Conservation (phyloP, 169 alveolate species). For the Plasmodium gaboni region DNA sequence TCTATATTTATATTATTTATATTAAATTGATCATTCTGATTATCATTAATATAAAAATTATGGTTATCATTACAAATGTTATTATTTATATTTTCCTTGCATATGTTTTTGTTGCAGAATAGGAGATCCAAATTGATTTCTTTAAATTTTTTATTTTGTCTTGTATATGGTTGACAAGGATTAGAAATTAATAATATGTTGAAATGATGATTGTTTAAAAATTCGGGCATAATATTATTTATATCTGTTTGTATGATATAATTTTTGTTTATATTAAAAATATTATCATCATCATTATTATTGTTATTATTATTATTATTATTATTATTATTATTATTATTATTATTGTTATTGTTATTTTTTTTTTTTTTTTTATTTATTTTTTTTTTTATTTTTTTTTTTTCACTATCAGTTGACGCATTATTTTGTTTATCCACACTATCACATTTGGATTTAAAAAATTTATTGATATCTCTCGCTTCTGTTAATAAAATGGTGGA, state of each 20-base stretch:
- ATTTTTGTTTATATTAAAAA: constrained; percentile 7
- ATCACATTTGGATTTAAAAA: constrained; percentile 16
- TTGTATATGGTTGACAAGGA: constrained; percentile 76
- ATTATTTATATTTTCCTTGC: neutral
- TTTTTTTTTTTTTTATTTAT: neutral
- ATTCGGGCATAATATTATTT: constrained; percentile 34
- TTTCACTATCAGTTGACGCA: neutral
- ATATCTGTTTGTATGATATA: constrained; percentile 73
- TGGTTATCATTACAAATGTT: neutral
- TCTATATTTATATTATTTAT: constrained; percentile 16
- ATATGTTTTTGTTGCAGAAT: neutral
- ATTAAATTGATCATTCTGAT: neutral
- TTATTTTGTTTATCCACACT: neutral
- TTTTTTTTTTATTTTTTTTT: neutral
- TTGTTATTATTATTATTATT: neutral
- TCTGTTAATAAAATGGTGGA: constrained; percentile 23
- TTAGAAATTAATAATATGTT: constrained; percentile 42
- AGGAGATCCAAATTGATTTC: constrained; percentile 15
- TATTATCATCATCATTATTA: neutral
- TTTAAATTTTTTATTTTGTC: constrained; percentile 50
- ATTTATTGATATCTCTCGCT: constrained; percentile 37
- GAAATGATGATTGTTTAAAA: constrained; percentile 39
- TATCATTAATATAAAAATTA: neutral
- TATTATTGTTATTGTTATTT: neutral
- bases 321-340: neutral